Base-by-base conservation (phyloP, 345 rosid species). In the Toxicodendron radicans region DNA sequence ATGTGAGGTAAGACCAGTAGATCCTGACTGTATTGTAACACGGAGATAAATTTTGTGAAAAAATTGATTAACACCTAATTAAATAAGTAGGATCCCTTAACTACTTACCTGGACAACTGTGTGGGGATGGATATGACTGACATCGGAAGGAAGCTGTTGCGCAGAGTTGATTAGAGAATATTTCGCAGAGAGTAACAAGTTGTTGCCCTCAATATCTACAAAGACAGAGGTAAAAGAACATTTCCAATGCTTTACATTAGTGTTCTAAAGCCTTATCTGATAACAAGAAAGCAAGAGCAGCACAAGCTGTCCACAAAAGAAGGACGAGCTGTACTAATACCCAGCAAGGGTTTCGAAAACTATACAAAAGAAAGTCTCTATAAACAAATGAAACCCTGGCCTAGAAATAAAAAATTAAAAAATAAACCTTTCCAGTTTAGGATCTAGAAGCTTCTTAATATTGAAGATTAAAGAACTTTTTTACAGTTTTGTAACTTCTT, bases 111-210 rank as follows among this genome's bases (percentile, higher is more conserved):
- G 91, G 66, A 95, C 85, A 52, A 88, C 80, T 21, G 92, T 81
- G 74, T 88, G 85, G 24, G 89, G 82, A 72, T 66, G 87, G 73
- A 91, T 77, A 80, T 93, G 86, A 73, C 79, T 82, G 58, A 83
- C 66, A 79, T 90, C 94, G 0, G 91, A 86, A 71, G 99, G 99
- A 82, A 95, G 92, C 67, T 89, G 79, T 58, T 86, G 78, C 69
- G 88, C 88, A 1, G 85, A 83, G 59, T 82, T 87, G 61, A 89
- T 76, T 53, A 95, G 89, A 72, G 98, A 93, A 75, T 82, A 78
- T 74, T 95, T 95, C n/a, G 96, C 96, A 41, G 98, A 87, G 46
- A 95, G 98, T 53, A 87, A 23, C 85, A 95, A 74, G 74, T 75
- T 89, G 80, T 80, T 87, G 80, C 89, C 88, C 66, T 88, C 97